Conservation (phyloP, 2,329 filamentous ascomycete species). For the Parastagonospora avenae region DNA sequence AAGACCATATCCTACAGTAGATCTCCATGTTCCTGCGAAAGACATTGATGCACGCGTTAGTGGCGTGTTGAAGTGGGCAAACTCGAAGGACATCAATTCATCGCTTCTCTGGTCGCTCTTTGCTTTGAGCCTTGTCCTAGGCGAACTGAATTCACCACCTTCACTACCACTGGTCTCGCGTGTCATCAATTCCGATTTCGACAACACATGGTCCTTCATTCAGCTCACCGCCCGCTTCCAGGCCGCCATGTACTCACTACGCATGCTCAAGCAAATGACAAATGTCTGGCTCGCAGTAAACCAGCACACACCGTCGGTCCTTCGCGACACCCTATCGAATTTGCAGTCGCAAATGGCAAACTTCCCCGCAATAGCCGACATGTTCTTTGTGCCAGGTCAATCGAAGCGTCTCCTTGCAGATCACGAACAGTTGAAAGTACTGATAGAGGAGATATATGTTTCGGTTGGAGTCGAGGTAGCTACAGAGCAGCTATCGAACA, state of each 20-base stretch:
- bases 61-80: constrained; percentile 22
- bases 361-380: constrained; percentile 30
- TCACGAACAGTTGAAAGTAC: constrained; percentile 16
- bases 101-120: constrained; percentile 33
- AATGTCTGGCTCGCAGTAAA: constrained; percentile 23
- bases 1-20: constrained; percentile 6
- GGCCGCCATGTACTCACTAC: constrained; percentile 50
- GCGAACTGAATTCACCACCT: constrained; percentile 27
- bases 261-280: constrained; percentile 49
- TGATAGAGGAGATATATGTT: constrained; percentile 35
- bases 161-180: constrained; percentile 17
- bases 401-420: constrained; percentile 14
- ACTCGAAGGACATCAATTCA: constrained; percentile 9
- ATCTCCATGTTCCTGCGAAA: constrained; percentile 2
- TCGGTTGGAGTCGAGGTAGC: constrained; percentile 29
- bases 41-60: constrained; percentile 21
- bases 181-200: constrained; percentile 36
- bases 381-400: constrained; percentile 35
- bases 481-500: constrained; percentile 20
- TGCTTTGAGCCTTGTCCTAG: constrained; percentile 27
- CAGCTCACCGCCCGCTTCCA: constrained; percentile 50
- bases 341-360: constrained; percentile 22
- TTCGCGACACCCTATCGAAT: constrained; percentile 2
- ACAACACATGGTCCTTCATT: constrained; percentile 45
- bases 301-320: not conserved